A percentile compares a stretch with the other conserved stretches of the same genome.
phyloP scores from a whole-genome alignment of 2,329 filamentous ascomycete species.

The Phyllosticta paracitricarpa region DNA sequence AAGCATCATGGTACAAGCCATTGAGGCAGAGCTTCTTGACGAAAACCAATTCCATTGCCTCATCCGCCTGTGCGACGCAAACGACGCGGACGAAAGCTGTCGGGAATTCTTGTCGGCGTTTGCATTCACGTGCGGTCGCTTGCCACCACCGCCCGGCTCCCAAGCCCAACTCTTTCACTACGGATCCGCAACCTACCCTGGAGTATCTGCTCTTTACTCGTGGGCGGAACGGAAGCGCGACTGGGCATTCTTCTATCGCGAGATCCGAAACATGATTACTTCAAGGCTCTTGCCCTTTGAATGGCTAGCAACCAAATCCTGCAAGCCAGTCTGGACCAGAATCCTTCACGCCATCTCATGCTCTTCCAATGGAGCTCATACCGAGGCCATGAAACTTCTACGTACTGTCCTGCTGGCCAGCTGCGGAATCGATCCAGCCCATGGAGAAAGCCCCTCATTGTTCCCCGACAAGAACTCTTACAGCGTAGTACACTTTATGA shows the following conservation, averaged over 20 bases:
- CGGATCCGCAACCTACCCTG: conserved; percentile 19
- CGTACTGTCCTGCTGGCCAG: conserved; percentile 20
- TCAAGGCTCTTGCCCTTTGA: conserved; percentile 26
- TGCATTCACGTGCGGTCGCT: conserved; percentile 4
- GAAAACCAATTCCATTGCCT: conserved; percentile 18
- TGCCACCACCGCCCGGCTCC: background rate
- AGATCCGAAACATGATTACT: conserved; percentile 24
- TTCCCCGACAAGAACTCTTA: conserved; percentile 16
- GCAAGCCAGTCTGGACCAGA: conserved; percentile 26
- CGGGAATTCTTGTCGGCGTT: conserved; percentile 24
- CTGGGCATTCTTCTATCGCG: conserved; percentile 24
- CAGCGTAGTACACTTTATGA: conserved; percentile 19
- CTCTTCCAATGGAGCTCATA: conserved; percentile 18
- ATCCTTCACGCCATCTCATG: conserved; percentile 24
- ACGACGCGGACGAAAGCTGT: conserved; percentile 24
- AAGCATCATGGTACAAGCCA: conserved; percentile 26
- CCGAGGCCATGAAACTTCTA: conserved; percentile 21
- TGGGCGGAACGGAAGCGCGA: conserved; percentile 23
- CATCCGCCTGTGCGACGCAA: conserved; percentile 21
- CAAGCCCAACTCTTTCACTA: conserved; percentile 21
- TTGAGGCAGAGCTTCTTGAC: conserved; percentile 24
- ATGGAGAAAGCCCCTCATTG: conserved; percentile 12
- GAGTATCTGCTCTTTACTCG: conserved; percentile 15
- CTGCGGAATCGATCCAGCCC: conserved; percentile 20
- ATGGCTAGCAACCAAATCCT: conserved; percentile 28